These are phyloP conservation scores for Tripterygium wilfordii DNA, from an alignment of 177 flowering plant species.

Conservation along the genomic window DNA sequence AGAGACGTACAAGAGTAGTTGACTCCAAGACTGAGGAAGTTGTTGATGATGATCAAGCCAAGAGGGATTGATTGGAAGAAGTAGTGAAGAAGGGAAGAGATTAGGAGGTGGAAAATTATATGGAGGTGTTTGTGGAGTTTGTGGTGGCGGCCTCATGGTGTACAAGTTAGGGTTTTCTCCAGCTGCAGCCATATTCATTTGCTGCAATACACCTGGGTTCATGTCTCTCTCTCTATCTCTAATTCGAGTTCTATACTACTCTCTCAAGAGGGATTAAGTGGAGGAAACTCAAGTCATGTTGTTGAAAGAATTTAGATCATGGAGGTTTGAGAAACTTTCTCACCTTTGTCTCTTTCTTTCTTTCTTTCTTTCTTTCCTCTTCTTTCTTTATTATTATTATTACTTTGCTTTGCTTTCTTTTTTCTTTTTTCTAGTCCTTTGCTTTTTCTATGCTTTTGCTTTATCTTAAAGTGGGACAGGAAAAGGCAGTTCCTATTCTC, in stretches of 20 bases:
- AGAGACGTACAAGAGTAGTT: constrained; percentile 55
- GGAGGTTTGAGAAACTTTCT: no score
- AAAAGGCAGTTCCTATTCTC: constrained; percentile 45
- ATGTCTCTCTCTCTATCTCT: no score
- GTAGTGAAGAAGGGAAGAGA: constrained; percentile 32
- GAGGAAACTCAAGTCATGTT: constrained; percentile 13
- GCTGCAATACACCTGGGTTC: constrained; percentile 56
- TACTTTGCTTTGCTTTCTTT: constrained; percentile 7
- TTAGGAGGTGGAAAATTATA: constrained; percentile 9
- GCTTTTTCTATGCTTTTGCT: constrained; percentile 50
- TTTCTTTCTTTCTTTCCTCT: constrained; percentile 16
- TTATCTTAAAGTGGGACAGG: constrained; percentile 62
- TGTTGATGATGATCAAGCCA: constrained; percentile 44
- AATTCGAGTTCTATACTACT: constrained; percentile 12
- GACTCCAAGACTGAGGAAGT: constrained; percentile 72
- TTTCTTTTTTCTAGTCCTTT: constrained; percentile 11
- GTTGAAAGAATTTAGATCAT: constrained; percentile 27
- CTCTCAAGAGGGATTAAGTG: constrained; percentile 23
- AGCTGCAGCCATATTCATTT: constrained; percentile 45
- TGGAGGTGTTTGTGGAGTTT: constrained; percentile 15
- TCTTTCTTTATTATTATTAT: constrained; percentile 9
- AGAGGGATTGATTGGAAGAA: constrained; percentile 11
- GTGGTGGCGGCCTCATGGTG: constrained; percentile 51
- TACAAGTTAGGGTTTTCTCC: constrained; percentile 69
- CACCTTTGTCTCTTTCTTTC: constrained; percentile 17